Evolutionary conservation across 192 early-diverging fungal species (phyloP).

Genomic region (Diversispora eburnea): DNA sequence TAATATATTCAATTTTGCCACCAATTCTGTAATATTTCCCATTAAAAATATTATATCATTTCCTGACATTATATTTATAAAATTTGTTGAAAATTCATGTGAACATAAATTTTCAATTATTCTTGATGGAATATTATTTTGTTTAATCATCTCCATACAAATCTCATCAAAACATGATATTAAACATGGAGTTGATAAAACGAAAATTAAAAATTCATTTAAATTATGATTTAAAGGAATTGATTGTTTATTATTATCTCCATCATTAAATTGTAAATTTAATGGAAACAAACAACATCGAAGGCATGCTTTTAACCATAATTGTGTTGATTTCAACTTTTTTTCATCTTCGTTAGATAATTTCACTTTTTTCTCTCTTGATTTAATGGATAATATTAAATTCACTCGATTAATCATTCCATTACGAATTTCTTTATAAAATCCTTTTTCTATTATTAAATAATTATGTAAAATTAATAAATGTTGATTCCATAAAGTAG

Average conservation of each 20-base stretch:
- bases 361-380: background rate
- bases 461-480: background rate
- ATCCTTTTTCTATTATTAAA: slow-evolving; percentile 9
- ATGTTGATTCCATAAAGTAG: background rate
- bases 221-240: slow-evolving; percentile 35
- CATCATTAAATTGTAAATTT: slow-evolving; percentile 28
- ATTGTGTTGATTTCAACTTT: slow-evolving; percentile 26
- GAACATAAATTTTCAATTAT: slow-evolving; percentile 29
- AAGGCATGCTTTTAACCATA: slow-evolving; percentile 40
- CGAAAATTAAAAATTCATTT: slow-evolving; percentile 32
- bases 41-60: slow-evolving; percentile 35
- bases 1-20: slow-evolving; percentile 30
- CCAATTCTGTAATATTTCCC: slow-evolving; percentile 33
- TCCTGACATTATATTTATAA: slow-evolving; percentile 28
- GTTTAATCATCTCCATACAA: slow-evolving; percentile 30
- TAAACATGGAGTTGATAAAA: slow-evolving; percentile 33
- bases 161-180: slow-evolving; percentile 31
- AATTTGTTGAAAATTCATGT: slow-evolving; percentile 27
- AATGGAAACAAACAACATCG: slow-evolving; percentile 37
- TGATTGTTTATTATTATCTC: slow-evolving; percentile 31
- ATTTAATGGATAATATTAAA: background rate
- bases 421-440: background rate
- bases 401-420: slow-evolving; percentile 1
- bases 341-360: slow-evolving; percentile 22
- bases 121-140: slow-evolving; percentile 24